phyloP scores from a whole-genome alignment of 352 stramenopile genomes.

The Globisporangium okanoganense region DNA sequence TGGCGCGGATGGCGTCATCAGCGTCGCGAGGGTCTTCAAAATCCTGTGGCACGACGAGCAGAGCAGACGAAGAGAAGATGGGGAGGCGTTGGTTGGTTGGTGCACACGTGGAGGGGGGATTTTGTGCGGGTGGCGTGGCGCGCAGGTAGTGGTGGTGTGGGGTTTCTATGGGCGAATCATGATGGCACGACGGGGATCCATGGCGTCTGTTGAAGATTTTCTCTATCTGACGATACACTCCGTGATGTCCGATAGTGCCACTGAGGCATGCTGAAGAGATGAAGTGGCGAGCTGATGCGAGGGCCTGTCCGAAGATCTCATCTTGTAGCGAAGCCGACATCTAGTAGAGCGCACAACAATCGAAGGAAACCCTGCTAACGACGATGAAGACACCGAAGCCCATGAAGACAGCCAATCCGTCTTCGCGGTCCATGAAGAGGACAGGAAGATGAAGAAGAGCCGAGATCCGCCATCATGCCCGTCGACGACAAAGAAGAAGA shows the following conservation, averaged over 20 bases:
- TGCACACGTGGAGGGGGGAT: constrained; percentile 15
- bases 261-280: neutral
- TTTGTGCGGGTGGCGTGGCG: constrained; percentile 19
- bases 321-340: neutral
- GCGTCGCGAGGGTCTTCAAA: constrained; percentile 87
- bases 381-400: constrained; percentile 1
- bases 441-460: constrained; percentile 1
- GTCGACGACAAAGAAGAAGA: constrained; percentile 1
- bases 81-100: constrained; percentile 39
- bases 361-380: neutral
- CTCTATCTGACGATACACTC: neutral
- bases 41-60: constrained; percentile 68
- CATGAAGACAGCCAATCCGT: neutral
- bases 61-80: constrained; percentile 44
- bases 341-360: neutral
- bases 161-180: constrained; percentile 2
- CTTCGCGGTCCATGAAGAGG: neutral
- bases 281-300: neutral
- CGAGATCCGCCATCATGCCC: constrained; percentile 4
- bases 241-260: neutral
- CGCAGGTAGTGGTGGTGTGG: constrained; percentile 2
- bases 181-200: neutral
- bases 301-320: neutral
- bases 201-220: neutral
- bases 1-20: constrained; percentile 82